Base-by-base conservation (phyloP, 2,329 filamentous ascomycete genomes). In the Penicillium oxalicum region DNA sequence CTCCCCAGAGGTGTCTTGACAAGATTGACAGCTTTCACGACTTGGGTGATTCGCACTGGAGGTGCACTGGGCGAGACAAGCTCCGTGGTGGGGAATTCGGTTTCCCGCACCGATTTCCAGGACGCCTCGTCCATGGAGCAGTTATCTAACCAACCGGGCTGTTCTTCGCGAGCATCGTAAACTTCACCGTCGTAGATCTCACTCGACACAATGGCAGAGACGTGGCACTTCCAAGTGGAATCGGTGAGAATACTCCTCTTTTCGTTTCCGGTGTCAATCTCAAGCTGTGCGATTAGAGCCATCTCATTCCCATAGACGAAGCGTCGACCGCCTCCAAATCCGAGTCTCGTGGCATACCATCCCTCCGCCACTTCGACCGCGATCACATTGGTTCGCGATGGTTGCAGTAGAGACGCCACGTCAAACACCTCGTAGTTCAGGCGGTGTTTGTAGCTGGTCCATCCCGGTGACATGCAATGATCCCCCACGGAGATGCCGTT, bases 341-440 rank as follows among this genome's bases (percentile, higher is more conserved):
- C 9, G 3, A 74, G 55, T 2, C 66, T 63, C 4, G 62, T 63
- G 2, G 59, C 57, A 53, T 68, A 79, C 77, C 77, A 80, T 1
- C 78, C 77, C 52, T 78, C 75, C 2, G 66, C 75, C 24, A 78
- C 65, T 11, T 69, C 66, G 3, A 70, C 65, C 0, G 65, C 71
- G 32, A 78, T 60, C 0, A 61, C 62, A 54, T 79, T 79, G 4
- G 57, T 0, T 55, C 38, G 5, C 4, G 12, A 3, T 45, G 49
- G 1, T 80, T 48, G 33, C 18, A 43, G 40, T 0, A 76, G 63
- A 0, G 64, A 50, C 0, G 70, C 72, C 1, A 81, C 73, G 50
- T 82, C 76, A 47, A 76, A 78, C 0, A 73, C 76, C 47, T 81
- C 72, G 50, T 81, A 83, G 1, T 35, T 37, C 24, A 45, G 13